Evolutionary conservation across 2,329 filamentous ascomycete species (phyloP), one percentile per base, ranked within the genome.

Genomic region (Neurospora crassa): DNA sequence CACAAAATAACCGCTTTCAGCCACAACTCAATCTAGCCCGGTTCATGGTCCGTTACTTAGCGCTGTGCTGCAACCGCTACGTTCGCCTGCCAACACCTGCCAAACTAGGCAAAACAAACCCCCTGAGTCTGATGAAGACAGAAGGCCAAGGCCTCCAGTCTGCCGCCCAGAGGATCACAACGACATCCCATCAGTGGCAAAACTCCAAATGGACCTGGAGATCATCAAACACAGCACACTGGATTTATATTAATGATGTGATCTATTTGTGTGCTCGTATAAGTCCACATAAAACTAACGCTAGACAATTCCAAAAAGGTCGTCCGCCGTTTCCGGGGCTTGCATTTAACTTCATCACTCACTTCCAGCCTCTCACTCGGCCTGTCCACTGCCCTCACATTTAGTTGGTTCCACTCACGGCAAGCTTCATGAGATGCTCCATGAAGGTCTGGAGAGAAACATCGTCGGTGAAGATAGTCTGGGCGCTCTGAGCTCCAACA

Each of bases 401-500:
- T 69, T 82, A 90, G 76, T 87, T 90, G 8, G 88, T 90, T 71
- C 88, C 88, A 74, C 88, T 90, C 18, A 90, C 88, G 70, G 88
- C 88, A 79, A 90, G 81, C 93, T 99, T 99, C 96, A 99, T 99
- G 80, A 99, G 85, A 83, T 98, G 94, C 78, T 99, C 96, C 96
- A 99, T 99, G 80, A 99, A 99, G 1, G 95, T 98, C 82, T 98
- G 95, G 79, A 99, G 84, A 70, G 94, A 97, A 70, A 99, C 96
- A 81, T 99, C 96, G 78, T 99, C 96, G 0, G 96, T 99, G 83
- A 99, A 99, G 77, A 99, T 99, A 5, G 96, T 99, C 82, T 99
- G 96, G 10, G 95, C 94, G 67, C 92, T 94, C 78, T 95, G 92
- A 2, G 88, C 87, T 40, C 92, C 90, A 68, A 95, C 92, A 73